Evolutionary conservation across 2,329 filamentous ascomycete species (phyloP), one percentile per base, ranked within the genome.

Genomic region (Aspergillus japonicus): DNA sequence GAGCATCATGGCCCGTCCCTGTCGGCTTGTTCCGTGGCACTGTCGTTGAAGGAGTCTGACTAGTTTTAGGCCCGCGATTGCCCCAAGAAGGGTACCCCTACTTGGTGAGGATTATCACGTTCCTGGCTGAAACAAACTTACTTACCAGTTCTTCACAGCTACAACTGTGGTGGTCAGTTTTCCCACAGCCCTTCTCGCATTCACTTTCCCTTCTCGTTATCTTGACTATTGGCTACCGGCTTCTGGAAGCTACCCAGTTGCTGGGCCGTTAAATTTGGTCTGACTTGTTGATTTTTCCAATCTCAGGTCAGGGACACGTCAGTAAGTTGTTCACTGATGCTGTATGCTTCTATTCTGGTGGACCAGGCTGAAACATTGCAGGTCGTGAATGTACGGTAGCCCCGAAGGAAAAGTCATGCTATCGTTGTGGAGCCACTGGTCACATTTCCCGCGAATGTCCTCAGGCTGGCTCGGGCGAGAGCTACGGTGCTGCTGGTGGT

Each of bases 331-430:
- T 10, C 24, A 23, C 21, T 47, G 2, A 35, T 21, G 56, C 54
- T 47, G 44, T 47, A 19, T 42, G n/a, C 64, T 56, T 56, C 35
- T 4, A 52, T 60, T 12, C 24, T 53, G n/a, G 44, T 14, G 48
- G 11, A 24, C 19, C 29, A 49, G 42, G 35, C 19, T 26, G 14
- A 51, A n/a, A 55, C 58, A 24, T 19, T 57, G 54, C 57, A 90
- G 88, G 90, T 85, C 91, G 93, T 78, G 94, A 98, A 76, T 98
- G 94, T 85, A 88, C 89, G 64, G 87, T 91, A 77, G 89, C 92
- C 61, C 87, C 90, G 72, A 96, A 96, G 84, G 92, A 96, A 80
- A 92, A 86, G 75, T 81, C 84, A 54, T 87, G 85, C 80, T 87
- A 87, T 72, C 78, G 79, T 63, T 82, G 80, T 82, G 91, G 91